Evolutionary conservation across 768 basidiomycete genomes (phyloP).

Genomic region (Macrolepiota fuliginosa): DNA sequence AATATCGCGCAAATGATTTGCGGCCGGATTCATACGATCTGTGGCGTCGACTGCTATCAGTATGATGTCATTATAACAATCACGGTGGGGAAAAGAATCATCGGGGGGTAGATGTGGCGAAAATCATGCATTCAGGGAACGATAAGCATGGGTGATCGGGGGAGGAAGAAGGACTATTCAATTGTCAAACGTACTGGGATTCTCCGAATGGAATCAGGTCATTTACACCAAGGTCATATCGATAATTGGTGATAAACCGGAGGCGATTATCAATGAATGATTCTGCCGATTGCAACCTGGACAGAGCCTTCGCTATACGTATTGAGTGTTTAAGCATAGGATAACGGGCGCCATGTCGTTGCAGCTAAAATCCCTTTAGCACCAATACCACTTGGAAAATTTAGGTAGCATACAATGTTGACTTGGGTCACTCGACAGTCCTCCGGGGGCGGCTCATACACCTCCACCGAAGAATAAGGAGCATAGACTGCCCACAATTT

Average conservation of each 20-base stretch:
- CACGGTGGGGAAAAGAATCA: too few relatives aligned
- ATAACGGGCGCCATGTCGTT: slow-evolving; percentile 79
- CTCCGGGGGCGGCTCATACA: slow-evolving; percentile 44
- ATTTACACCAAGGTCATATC: slow-evolving; percentile 54
- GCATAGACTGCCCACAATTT: slow-evolving; percentile 59
- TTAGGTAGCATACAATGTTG: slow-evolving; percentile 11
- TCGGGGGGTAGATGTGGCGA: background rate
- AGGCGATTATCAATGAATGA: slow-evolving; percentile 44
- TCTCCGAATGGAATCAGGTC: slow-evolving; percentile 70
- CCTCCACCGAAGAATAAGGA: slow-evolving; percentile 50
- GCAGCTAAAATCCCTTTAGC: too few relatives aligned
- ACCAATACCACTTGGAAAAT: too few relatives aligned
- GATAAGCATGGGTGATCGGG: background rate
- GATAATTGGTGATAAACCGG: slow-evolving; percentile 56
- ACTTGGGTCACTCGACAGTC: slow-evolving; percentile 58
- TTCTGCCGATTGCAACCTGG: slow-evolving; percentile 49
- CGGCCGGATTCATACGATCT: slow-evolving; percentile 47
- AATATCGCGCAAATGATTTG: slow-evolving; percentile 53
- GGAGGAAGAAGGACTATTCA: too few relatives aligned
- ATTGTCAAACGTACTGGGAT: slow-evolving; percentile 58
- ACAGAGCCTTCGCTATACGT: slow-evolving; percentile 44
- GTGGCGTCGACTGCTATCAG: background rate
- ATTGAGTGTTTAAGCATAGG: slow-evolving; percentile 53
- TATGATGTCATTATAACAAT: background rate
- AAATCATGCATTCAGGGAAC: too few relatives aligned